A percentile compares a stretch with the other conserved stretches of the same genome.
These are phyloP conservation scores for Aspergillus sp. DNA, from an alignment of 2,329 filamentous ascomycete genomes.

Conservation along the genomic window DNA sequence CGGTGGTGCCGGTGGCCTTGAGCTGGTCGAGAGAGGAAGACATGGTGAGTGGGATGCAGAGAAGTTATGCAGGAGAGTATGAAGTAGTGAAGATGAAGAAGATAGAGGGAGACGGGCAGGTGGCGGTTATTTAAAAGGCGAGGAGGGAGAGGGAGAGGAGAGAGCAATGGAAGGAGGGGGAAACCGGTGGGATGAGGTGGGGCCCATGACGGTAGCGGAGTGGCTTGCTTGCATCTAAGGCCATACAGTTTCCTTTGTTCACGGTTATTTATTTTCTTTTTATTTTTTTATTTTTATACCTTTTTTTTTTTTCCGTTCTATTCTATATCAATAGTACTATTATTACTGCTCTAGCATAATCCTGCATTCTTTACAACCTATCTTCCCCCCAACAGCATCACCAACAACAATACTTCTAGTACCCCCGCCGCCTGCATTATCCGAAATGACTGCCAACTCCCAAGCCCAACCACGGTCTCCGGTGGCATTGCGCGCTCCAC, in stretches of 20 bases:
- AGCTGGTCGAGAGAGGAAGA: conserved; percentile 88
- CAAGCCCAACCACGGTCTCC: conserved; percentile 14
- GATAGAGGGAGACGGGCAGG: conserved; percentile 7
- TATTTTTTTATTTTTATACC: neutral
- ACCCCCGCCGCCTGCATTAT: neutral
- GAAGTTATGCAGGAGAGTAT: conserved; percentile 14
- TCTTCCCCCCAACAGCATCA: neutral
- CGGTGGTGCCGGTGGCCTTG: conserved; percentile 91
- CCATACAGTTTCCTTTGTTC: no score
- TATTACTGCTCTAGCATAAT: neutral
- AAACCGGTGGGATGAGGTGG: conserved; percentile 13
- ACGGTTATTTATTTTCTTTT: conserved; percentile 1
- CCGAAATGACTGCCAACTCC: neutral
- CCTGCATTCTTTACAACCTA: neutral
- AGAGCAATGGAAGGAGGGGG: conserved; percentile 8
- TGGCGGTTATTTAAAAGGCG: conserved; percentile 7
- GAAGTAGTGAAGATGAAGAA: conserved; percentile 6
- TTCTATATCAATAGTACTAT: neutral
- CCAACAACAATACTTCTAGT: no score
- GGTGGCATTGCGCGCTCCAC: conserved; percentile 8
- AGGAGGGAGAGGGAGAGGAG: conserved; percentile 12
- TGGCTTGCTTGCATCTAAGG: no score
- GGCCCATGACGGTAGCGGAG: conserved; percentile 14
- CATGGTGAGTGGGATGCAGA: conserved; percentile 46
- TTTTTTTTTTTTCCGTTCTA: neutral